Evolutionary conservation across 495 filamentous ascomycete genomes (phyloP).

Genomic region (Neurospora sp.): DNA sequence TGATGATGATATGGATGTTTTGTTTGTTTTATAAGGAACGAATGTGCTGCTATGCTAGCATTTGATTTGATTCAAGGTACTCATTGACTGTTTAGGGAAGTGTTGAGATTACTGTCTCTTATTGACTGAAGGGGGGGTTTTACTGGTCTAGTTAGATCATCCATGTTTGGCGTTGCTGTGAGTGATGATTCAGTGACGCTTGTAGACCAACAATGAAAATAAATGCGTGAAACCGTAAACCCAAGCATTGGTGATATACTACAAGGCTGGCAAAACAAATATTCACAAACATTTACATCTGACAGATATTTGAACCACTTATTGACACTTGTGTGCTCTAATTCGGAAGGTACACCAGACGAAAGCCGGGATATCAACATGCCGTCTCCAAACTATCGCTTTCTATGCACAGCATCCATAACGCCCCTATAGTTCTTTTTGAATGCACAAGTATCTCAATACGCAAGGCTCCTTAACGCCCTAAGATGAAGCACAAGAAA

Average conservation of each 20-base stretch:
- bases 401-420: neutral
- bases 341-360: neutral
- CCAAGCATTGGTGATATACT: neutral
- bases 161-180: neutral
- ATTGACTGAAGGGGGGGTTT: neutral
- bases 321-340: neutral
- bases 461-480: neutral
- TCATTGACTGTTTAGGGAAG: neutral
- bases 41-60: neutral
- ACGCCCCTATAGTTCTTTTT: neutral
- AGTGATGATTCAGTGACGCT: neutral
- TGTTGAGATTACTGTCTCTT: neutral
- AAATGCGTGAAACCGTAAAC: neutral
- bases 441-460: neutral
- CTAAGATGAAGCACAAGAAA: neutral
- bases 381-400: neutral
- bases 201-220: neutral
- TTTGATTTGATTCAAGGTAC: neutral
- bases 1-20: neutral
- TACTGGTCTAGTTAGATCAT: neutral
- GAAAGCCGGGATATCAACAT: neutral
- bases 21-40: neutral
- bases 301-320: neutral
- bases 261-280: neutral
- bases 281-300: neutral